Base-by-base conservation (phyloP, 1,139 yeast species). In the Blastobotrys indianensis region DNA sequence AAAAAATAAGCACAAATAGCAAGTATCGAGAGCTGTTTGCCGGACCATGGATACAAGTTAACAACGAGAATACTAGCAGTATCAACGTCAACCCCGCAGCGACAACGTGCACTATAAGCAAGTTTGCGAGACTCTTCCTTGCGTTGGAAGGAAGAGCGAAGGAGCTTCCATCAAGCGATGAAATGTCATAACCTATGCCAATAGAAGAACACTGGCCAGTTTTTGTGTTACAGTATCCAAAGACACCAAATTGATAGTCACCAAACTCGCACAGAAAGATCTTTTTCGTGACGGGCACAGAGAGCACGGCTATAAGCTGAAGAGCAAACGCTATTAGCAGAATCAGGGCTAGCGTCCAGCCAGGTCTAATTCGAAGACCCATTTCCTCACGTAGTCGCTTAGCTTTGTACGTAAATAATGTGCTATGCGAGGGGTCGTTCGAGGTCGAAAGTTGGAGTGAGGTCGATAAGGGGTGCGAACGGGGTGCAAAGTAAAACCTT, bases 21-120 rank as follows among this genome's bases (percentile, higher is more conserved):
- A 73, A 56, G 45, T 63, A 70, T 4, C 63, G 49, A n/a, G 69
- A 59, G 16, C 69, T 65, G 28, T 56, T 44, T 2, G 66, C 58
- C 2, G 73, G 70, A 0, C 67, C 65, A 33, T 64, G 65, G 57
- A 66, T 59, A 47, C 72, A 73, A 9, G 75, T 62, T 28, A 72
- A 40, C 4, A 72, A 42, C 0, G 75, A 59, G 43, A 65, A 57
- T 6, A 68, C 32, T 31, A 72, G 56, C 51, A 80, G 63, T 8
- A 84, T 55, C 44, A 82, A 70, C n/a, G 85, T 79, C 60, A 86
- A 70, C 0, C 90, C 95, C 12, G 86, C 79, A 3, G 95, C 86
- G 31, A 90, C 78, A 0, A 94, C 95, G 54, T 85, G 88, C 15
- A 86, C 78, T 39, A 90, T 77, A 46, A 92, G 72, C 40, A 86